Evolutionary conservation across 2,329 filamentous ascomycete species (phyloP).

Genomic region (Monosporascus cannonballus): DNA sequence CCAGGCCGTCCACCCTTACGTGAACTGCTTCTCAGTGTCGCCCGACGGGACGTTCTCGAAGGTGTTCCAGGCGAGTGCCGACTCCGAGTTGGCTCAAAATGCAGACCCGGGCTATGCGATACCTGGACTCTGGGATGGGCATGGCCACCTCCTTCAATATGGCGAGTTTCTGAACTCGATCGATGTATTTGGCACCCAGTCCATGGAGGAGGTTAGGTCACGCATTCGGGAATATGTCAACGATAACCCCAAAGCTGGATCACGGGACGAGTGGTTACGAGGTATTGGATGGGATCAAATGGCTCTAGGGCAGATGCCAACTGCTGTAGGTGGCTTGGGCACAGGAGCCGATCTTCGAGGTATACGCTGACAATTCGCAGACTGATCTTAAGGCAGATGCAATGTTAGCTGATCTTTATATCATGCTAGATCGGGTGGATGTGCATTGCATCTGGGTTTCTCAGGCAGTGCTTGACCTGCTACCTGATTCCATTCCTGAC

Average conservation of each 20-base stretch:
- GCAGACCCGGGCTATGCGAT: constrained; percentile 48
- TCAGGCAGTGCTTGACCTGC: constrained; percentile 52
- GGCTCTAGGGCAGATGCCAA: constrained; percentile 58
- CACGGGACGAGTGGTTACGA: constrained; percentile 53
- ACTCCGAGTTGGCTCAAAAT: constrained; percentile 21
- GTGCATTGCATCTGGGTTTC: constrained; percentile 68
- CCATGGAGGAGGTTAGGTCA: constrained; percentile 46
- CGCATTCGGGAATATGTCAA: constrained; percentile 47
- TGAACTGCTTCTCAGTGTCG: constrained; percentile 50
- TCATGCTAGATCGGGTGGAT: constrained; percentile 66
- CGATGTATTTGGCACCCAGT: constrained; percentile 53
- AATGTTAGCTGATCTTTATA: constrained; percentile 48
- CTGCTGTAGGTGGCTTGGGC: constrained; percentile 41
- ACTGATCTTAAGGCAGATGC: constrained; percentile 49
- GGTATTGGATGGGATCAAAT: constrained; percentile 69
- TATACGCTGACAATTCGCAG: constrained; percentile 23
- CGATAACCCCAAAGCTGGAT: constrained; percentile 44
- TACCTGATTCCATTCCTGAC: constrained; percentile 46
- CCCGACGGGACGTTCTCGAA: constrained; percentile 42
- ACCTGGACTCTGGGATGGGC: constrained; percentile 65
- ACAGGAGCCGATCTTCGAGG: constrained; percentile 16
- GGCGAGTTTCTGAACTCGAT: constrained; percentile 63
- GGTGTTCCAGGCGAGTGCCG: constrained; percentile 34
- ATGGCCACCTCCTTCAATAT: constrained; percentile 61
- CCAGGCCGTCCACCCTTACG: constrained; percentile 27